A percentile compares a stretch with the other conserved stretches of the same genome.
Evolutionary conservation across 1,284 basidiomycete genomes (phyloP).

Genomic region (Puccinia coronata): DNA sequence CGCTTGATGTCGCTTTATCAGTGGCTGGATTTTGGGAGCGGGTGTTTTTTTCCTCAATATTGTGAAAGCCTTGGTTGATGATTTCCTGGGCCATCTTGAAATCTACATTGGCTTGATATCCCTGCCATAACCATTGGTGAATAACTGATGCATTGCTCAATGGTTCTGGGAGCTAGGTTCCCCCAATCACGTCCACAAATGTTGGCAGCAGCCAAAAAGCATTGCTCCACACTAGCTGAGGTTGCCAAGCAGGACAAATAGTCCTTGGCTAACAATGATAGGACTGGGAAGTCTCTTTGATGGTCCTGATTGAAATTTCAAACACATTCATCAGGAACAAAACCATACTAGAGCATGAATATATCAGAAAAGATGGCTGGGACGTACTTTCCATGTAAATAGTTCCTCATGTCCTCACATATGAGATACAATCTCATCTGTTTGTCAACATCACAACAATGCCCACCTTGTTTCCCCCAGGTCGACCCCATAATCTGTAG

Average conservation of each 20-base stretch:
- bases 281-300: not conserved
- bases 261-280: not conserved
- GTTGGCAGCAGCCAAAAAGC: constrained; percentile 1
- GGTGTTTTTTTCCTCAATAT: not conserved
- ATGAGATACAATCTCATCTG: no score
- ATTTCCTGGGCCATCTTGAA: not conserved
- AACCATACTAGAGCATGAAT: not conserved
- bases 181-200: not conserved
- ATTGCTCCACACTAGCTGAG: not conserved
- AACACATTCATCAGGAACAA: not conserved
- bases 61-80: not conserved
- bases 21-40: not conserved
- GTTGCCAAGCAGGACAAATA: not conserved
- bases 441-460: no score
- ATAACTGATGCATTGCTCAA: not conserved
- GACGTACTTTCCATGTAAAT: not conserved
- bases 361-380: not conserved
- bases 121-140: not conserved
- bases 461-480: no score
- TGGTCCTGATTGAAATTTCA: not conserved
- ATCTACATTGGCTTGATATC: not conserved
- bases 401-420: no score
- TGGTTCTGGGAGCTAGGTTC: not conserved
- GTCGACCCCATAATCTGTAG: no score
- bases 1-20: no score